Base-by-base conservation (phyloP, 1,284 basidiomycete species). In the Malassezia nana region DNA sequence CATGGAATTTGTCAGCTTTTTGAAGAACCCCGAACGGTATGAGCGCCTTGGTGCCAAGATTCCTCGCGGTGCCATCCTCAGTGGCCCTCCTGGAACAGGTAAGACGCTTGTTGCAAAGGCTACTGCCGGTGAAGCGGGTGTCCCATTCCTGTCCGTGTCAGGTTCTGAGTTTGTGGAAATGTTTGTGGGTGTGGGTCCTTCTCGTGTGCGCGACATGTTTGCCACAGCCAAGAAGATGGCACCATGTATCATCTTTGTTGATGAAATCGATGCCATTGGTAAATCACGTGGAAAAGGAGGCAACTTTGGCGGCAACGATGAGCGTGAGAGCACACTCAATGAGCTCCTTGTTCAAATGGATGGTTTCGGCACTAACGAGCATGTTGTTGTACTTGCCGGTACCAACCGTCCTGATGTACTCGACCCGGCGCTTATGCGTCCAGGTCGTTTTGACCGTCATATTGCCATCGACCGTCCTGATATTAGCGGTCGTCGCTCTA, bases 101-200 rank as follows among this genome's bases (percentile, higher is more conserved):
- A 98, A 98, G 79, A 99, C 94, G 2, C 79, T 99, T 18, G 81
- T 98, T 29, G 94, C 94, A 29, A 98, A 98, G 77, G 94, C 94
- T 1, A 96, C 94, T 3, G 94, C 94, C 2, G 92, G 92, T 47
- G 92, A 98, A 77, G 92, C 92, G 8, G 86, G 83, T 44, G 92
- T 96, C 3, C 92, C 92, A 33, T 99, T 98, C 84, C 81, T 96
- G 51, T 94, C 89, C 24, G 92, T 98, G 33, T 96, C 92, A 40
- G 92, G 94, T 51, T 96, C 92, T 51, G 94, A 98, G 75, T 98
- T 99, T 71, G 90, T 99, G 59, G 94, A 99, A 78, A 96, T 98
- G 90, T 99, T 98, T 74, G 94, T 99, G 61, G 92, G 92, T 78
- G 94, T 98, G 52, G 92, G 92, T 66, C 90, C 92, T 2, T 94